Evolutionary conservation across 495 filamentous ascomycete genomes (phyloP), one percentile per base, ranked within the genome.

Genomic region (Aspergillus conjunctus): DNA sequence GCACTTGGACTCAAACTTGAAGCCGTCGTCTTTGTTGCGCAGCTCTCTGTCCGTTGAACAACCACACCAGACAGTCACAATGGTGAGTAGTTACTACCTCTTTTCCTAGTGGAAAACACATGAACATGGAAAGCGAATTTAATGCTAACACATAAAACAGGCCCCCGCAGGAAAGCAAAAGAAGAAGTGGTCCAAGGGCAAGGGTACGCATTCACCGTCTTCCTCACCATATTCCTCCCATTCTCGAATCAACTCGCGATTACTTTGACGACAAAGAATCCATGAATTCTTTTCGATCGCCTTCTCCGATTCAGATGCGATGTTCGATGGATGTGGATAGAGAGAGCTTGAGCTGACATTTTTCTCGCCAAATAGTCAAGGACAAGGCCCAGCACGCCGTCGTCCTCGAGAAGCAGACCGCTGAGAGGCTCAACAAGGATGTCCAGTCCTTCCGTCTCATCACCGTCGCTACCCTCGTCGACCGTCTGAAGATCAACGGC

Each of bases 161-260:
- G 89, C 90, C 72, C 89, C 90, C 80, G 86, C 88, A 80, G 96
- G 97, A 91, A 98, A 60, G 58, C 58, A 60, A 54, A 60, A 60
- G 58, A 60, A 98, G 91, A 96, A 97, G 93, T 97, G 93, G 93
- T 97, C 93, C 70, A 98, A 97, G 91, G 95, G 92, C 81, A 97
- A 97, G 87, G 90, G 90, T 92, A 87, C 70, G 83, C 77, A 70
- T 74, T 66, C 51, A 51, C 57, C 59, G 34, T 52, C 59, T 7
- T 20, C 44, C 17, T 17, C 39, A 54, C 59, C 66, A 39, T 32
- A 46, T 54, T 58, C 53, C 30, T 44, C 60, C 50, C 55, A 66
- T 64, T 56, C 63, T 59, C 62, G 63, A 49, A 56, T 63, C 46
- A 44, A 51, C 50, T 33, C 51, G 34, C 58, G 56, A 56, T 59